A percentile compares a stretch with the other conserved stretches of the same genome.
phyloP scores from a whole-genome alignment of 2,329 filamentous ascomycete species.

The Botrytis cinerea region DNA sequence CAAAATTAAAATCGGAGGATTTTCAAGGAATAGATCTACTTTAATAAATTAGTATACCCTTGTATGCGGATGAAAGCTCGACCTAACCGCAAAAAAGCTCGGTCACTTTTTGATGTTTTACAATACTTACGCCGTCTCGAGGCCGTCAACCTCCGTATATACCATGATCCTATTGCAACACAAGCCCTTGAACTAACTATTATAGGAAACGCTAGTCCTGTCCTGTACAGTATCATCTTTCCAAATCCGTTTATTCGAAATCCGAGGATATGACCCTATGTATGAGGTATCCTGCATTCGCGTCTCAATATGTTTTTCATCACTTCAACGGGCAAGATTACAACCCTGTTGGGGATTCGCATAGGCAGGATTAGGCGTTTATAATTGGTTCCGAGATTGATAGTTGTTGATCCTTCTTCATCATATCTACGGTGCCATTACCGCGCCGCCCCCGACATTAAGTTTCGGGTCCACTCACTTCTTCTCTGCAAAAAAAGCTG shows the following conservation, averaged over 20 bases:
- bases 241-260: not conserved
- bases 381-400: not conserved
- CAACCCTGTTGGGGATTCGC: not conserved
- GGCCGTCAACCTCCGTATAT: too few relatives aligned
- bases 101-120: too few relatives aligned
- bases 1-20: too few relatives aligned
- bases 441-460: not conserved
- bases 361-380: not conserved
- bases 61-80: too few relatives aligned
- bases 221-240: not conserved
- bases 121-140: too few relatives aligned
- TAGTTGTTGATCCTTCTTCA: not conserved
- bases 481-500: not conserved
- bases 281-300: not conserved
- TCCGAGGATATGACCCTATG: not conserved
- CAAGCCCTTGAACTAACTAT: not conserved
- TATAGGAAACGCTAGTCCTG: not conserved
- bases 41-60: too few relatives aligned
- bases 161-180: not conserved
- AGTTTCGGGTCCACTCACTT: not conserved
- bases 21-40: too few relatives aligned
- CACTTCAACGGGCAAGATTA: not conserved
- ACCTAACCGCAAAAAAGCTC: too few relatives aligned
- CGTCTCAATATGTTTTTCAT: not conserved
- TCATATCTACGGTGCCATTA: not conserved